A percentile compares a stretch with the other conserved stretches of the same genome.
Evolutionary conservation across 2,329 filamentous ascomycete genomes (phyloP).

Genomic region (Alternaria dauci): DNA sequence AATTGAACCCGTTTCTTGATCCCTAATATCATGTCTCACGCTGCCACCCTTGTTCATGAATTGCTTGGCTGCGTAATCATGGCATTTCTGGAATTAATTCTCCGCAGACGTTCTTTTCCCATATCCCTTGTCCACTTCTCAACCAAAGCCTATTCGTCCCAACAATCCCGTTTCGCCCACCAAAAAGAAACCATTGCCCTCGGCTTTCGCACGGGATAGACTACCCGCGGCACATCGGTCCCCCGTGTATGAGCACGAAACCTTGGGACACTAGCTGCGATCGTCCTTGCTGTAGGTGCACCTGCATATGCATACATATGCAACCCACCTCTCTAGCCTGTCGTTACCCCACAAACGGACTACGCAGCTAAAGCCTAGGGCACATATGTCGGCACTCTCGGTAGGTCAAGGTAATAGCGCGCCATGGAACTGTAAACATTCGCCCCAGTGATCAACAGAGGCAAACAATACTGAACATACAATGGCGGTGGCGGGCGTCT

Average conservation of each 20-base stretch:
- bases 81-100: neutral
- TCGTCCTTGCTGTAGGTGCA: constrained; percentile 1
- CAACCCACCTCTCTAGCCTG: neutral
- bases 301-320: neutral
- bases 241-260: neutral
- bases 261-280: neutral
- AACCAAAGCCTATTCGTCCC: constrained; percentile 1
- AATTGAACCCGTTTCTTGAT: constrained; percentile 14
- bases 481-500: neutral
- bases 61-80: neutral
- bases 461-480: neutral
- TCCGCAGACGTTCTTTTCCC: neutral
- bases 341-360: constrained; percentile 3
- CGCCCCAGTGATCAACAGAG: neutral
- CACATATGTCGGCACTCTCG: neutral
- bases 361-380: constrained; percentile 4
- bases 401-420: neutral
- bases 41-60: neutral
- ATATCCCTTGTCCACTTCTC: neutral
- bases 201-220: neutral
- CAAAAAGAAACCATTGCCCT: neutral
- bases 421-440: neutral
- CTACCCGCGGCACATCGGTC: neutral
- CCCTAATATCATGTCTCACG: neutral
- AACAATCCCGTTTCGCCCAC: neutral